Base-by-base conservation (phyloP, 306 rosid species). In the Sicyos edulis region DNA sequence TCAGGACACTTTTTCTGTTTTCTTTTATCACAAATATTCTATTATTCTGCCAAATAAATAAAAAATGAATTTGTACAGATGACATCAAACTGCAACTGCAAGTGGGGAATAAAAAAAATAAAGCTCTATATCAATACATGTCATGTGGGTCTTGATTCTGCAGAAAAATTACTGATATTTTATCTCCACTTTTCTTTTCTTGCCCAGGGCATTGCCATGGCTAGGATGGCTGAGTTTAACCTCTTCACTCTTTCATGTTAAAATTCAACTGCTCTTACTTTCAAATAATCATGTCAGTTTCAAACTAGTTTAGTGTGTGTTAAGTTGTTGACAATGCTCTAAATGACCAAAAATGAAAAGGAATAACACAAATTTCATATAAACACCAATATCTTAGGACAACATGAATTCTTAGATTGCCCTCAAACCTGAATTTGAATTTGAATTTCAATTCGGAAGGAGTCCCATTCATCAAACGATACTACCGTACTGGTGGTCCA, bases 141-240 rank as follows among this genome's bases (percentile, higher is more conserved):
- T 42, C 54, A 42, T 64, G 52, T 64, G 68, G 70, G 26, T 40
- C 14, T 37, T 64, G 70, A 49, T 40, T 64, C 12, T 66, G 37
- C 54, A 20, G 34, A 19, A 37, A 19, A 42, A 37, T 5, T 64
- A 17, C 52, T 64, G 32, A 42, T 66, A 44, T 66, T 34, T 63
- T 42, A 54, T 66, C n/a, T 66, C 71, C 54, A 66, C 54, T 66
- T 66, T 44, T 45, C 32, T 45, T 12, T 16, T 63, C 49, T n/a
- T 61, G 0, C 5, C 8, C 68, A 8, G 5, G 24, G 49, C 47
- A 61, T 61, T 15, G 66, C 66, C 37, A 55, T 60, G 44, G 19
- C 66, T 16, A 34, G 21, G 68, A 61, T 61, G 21, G 47, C 68
- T 34, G 49, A 61, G 34, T 21, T 55, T 55, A 6, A 53, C 7